phyloP scores from a whole-genome alignment of 768 basidiomycete genomes.

The Termitomyces bulborhizus region DNA sequence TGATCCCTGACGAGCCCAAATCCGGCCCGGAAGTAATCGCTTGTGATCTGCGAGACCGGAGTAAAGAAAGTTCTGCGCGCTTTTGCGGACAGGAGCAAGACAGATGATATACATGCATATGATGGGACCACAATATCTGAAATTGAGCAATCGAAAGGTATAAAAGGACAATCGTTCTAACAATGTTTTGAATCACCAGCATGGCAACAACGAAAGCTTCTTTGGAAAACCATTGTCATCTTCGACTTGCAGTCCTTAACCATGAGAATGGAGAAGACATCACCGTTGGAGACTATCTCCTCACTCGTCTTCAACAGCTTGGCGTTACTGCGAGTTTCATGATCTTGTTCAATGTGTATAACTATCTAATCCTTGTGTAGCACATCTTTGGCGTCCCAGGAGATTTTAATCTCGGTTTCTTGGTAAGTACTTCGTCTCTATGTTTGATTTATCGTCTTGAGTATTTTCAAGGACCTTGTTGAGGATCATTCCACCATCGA shows the following conservation, averaged over 20 bases:
- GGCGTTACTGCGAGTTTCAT: slow-evolving; percentile 40
- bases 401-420: slow-evolving; percentile 73
- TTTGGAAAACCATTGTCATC: slow-evolving; percentile 40
- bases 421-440: slow-evolving; percentile 25
- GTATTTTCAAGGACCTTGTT: slow-evolving; percentile 57
- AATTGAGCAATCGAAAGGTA: too few species aligned
- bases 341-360: not conserved
- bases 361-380: slow-evolving; percentile 27
- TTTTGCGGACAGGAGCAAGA: too few species aligned
- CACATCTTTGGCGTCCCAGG: slow-evolving; percentile 84
- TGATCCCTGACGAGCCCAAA: too few species aligned
- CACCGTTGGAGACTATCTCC: slow-evolving; percentile 47
- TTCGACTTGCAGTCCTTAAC: slow-evolving; percentile 38
- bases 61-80: too few species aligned
- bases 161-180: not conserved
- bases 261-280: slow-evolving; percentile 35
- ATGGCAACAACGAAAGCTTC: slow-evolving; percentile 21
- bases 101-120: too few species aligned
- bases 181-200: not conserved
- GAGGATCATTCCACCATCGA: slow-evolving; percentile 73
- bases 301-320: slow-evolving; percentile 51
- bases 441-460: not conserved
- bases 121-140: too few species aligned
- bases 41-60: too few species aligned
- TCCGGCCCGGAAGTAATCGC: too few species aligned